Evolutionary conservation across 108 stramenopile species (phyloP), one percentile per base, ranked within the genome.

Genomic region (Discostella pseudostelligera): DNA sequence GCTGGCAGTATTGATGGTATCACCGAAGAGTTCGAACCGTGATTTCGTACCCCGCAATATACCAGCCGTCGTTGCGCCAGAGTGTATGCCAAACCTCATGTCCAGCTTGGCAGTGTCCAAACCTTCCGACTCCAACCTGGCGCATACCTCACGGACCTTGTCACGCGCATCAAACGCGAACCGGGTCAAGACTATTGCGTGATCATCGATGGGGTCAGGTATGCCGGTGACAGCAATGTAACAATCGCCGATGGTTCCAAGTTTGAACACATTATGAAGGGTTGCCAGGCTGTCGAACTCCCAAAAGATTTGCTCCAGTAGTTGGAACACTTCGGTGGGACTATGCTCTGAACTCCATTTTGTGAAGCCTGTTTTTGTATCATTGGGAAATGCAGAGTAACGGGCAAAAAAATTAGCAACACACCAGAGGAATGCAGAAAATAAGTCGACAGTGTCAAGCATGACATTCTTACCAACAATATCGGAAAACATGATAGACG

Each of bases 401-500:
- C 19, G 8, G 29, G 57, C 13, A 49, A 8, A 10, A 21, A 39
- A 55, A 25, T 48, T 21, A 16, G 58, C 24, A 46, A 39, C n/a
- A n/a, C n/a, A n/a, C n/a, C n/a, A n/a, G n/a, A n/a, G n/a, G n/a
- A n/a, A n/a, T n/a, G n/a, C n/a, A n/a, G n/a, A n/a, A n/a, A n/a
- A n/a, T n/a, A n/a, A n/a, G n/a, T n/a, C n/a, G n/a, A n/a, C n/a
- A n/a, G n/a, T n/a, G n/a, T n/a, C n/a, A n/a, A n/a, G n/a, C n/a
- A n/a, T n/a, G n/a, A n/a, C n/a, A n/a, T 32, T 58, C 77, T 66
- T 20, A 69, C 81, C 76, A 21, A 59, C 71, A 40, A 87, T 80
- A 62, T 86, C 85, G 5, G 80, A 82, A 81, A 88, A 86, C 80
- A 88, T 80, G 20, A 88, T 85, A 0, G 84, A 82, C 1, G 84